Evolutionary conservation across 2,329 filamentous ascomycete species (phyloP).

Genomic region (Cytospora chrysosperma): DNA sequence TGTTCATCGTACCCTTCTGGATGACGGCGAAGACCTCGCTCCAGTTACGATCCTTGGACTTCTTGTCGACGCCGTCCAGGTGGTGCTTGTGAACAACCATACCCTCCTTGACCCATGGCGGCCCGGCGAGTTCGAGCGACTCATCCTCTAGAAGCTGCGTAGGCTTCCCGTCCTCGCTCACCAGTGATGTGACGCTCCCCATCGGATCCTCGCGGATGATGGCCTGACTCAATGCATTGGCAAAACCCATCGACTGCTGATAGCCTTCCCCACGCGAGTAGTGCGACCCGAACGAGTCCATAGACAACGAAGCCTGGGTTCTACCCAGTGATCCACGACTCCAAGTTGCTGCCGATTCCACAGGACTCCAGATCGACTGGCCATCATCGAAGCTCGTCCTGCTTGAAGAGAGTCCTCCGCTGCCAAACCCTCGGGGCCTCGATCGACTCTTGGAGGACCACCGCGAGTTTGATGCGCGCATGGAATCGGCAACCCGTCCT

Average conservation of each 20-base stretch:
- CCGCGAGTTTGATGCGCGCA: constrained; percentile 56
- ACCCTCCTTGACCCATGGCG: constrained; percentile 98
- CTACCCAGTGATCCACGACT: constrained; percentile 91
- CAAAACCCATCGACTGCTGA: constrained; percentile 95
- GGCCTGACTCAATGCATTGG: constrained; percentile 91
- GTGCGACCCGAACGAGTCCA: constrained; percentile 82
- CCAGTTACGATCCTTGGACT: constrained; percentile 93
- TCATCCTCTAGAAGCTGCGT: constrained; percentile 84
- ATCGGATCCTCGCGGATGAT: constrained; percentile 85
- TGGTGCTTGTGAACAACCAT: constrained; percentile 96
- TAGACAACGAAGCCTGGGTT: constrained; percentile 86
- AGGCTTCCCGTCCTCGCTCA: constrained; percentile 59
- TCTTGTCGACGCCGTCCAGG: constrained; percentile 84
- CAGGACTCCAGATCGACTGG: constrained; percentile 86
- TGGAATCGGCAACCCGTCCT: constrained; percentile 65
- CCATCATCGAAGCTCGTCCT: constrained; percentile 92
- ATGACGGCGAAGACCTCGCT: constrained; percentile 93
- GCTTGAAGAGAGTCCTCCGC: constrained; percentile 83
- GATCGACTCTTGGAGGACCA: constrained; percentile 89
- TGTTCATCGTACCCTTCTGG: constrained; percentile 87
- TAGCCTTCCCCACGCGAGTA: constrained; percentile 74
- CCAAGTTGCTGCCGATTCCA: constrained; percentile 85
- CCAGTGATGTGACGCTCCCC: constrained; percentile 46
- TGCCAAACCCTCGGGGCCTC: constrained; percentile 70
- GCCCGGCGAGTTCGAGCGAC: constrained; percentile 82